Conservation (phyloP, 1,284 basidiomycete species). For the Pseudozyma hubeiensis region DNA sequence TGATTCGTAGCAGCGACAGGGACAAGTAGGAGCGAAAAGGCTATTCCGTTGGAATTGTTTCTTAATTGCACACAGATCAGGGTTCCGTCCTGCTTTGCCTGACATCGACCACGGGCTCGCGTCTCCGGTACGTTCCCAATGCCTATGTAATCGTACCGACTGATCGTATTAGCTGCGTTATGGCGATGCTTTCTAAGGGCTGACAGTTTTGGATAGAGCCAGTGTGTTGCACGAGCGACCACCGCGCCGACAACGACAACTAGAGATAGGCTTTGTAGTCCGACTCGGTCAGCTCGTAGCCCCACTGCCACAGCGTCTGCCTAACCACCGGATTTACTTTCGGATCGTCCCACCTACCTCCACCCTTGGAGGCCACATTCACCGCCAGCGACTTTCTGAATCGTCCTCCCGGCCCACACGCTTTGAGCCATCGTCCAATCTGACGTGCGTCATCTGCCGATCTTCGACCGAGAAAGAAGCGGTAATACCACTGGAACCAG, state of each 20-base stretch:
- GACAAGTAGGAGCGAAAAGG: too few relatives aligned
- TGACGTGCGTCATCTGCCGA: slow-evolving; percentile 71
- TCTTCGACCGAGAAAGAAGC: slow-evolving; percentile 71
- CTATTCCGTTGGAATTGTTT: too few relatives aligned
- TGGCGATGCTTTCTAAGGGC: too few relatives aligned
- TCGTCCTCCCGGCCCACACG: slow-evolving; percentile 70
- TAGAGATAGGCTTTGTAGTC: slow-evolving; percentile 58
- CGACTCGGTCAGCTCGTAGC: slow-evolving; percentile 61
- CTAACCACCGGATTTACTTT: slow-evolving; percentile 49
- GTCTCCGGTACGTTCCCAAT: too few relatives aligned
- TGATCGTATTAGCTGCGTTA: too few relatives aligned
- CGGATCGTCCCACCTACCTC: slow-evolving; percentile 66
- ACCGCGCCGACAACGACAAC: not conserved
- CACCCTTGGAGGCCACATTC: slow-evolving; percentile 66
- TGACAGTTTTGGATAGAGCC: too few relatives aligned
- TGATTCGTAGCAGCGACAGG: too few relatives aligned
- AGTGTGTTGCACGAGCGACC: too few relatives aligned
- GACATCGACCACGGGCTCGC: too few relatives aligned
- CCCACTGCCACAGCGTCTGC: slow-evolving; percentile 68
- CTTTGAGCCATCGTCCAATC: slow-evolving; percentile 71
- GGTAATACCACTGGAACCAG: slow-evolving; percentile 70
- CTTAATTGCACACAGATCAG: too few relatives aligned
- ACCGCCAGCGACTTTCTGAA: slow-evolving; percentile 70
- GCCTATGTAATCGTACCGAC: too few relatives aligned
- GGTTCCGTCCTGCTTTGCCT: too few relatives aligned